Percentiles rank a stretch among this genome's conserved stretches.
Conservation (phyloP, 768 basidiomycete genomes). For the Boletus vinaceobasis region DNA sequence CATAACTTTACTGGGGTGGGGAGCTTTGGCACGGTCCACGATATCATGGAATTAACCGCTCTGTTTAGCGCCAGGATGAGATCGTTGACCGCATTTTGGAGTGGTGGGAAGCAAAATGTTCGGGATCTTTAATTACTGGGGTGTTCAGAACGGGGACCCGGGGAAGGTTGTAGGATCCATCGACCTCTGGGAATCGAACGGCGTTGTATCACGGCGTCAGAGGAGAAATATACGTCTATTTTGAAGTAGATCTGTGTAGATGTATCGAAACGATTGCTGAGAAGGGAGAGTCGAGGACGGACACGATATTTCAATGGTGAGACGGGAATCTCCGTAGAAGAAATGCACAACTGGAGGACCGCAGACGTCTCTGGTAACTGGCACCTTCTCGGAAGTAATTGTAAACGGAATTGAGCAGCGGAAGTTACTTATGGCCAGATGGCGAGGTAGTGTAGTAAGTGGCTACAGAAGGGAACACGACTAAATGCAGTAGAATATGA, state of each 20-base stretch:
- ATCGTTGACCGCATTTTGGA: conserved; percentile 64
- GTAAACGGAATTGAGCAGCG: background rate
- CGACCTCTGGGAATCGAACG: background rate
- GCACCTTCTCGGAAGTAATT: background rate
- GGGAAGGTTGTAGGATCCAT: conserved; percentile 40
- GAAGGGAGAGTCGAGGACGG: background rate
- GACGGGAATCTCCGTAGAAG: no score
- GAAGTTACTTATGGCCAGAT: background rate
- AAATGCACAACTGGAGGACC: background rate
- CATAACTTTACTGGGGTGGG: conserved; percentile 71
- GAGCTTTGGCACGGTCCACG: background rate
- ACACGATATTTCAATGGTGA: background rate
- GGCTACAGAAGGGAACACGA: conserved; percentile 17
- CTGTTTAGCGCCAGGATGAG: conserved; percentile 53
- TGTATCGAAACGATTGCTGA: background rate
- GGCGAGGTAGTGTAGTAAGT: conserved; percentile 7
- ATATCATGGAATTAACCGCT: conserved; percentile 1
- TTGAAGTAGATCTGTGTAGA: background rate
- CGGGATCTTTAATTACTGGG: conserved; percentile 53
- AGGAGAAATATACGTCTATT: background rate
- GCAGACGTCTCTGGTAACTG: background rate
- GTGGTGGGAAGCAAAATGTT: conserved; percentile 56
- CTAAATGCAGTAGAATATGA: conserved; percentile 4
- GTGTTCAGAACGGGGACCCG: conserved; percentile 58
- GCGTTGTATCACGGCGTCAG: background rate